These are phyloP conservation scores for Penicillium psychrosexuale DNA, from an alignment of 2,329 filamentous ascomycete species.

Conservation along the genomic window DNA sequence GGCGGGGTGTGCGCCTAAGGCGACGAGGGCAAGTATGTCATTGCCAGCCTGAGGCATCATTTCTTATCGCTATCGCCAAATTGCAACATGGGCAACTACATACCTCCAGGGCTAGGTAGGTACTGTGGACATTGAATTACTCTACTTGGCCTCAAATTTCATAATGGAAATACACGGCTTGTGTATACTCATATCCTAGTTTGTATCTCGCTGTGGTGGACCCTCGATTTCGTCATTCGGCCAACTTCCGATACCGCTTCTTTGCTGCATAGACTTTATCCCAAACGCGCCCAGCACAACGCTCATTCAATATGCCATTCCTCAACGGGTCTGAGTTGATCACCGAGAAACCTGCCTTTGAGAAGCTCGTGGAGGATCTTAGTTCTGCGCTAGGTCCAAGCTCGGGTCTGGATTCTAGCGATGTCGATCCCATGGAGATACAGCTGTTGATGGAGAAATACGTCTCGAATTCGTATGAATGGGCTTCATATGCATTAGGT, in stretches of 20 bases:
- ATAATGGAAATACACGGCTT: not conserved
- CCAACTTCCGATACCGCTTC: constrained; percentile 5
- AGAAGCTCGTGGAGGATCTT: constrained; percentile 69
- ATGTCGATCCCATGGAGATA: constrained; percentile 72
- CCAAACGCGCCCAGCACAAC: not conserved
- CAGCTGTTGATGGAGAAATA: constrained; percentile 72
- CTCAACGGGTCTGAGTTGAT: constrained; percentile 21
- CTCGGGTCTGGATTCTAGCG: constrained; percentile 76
- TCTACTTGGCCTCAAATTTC: not conserved
- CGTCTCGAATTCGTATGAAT: constrained; percentile 64
- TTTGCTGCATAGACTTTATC: not conserved
- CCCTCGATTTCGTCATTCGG: not conserved
- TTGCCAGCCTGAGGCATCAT: constrained; percentile 8
- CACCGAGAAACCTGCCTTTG: constrained; percentile 49
- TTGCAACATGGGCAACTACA: constrained; percentile 11
- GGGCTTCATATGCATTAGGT: constrained; percentile 71
- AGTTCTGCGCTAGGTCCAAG: constrained; percentile 72
- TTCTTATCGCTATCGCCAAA: constrained; percentile 16
- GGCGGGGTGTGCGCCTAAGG: constrained; percentile 28
- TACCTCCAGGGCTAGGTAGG: not conserved
- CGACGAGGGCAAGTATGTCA: constrained; percentile 22
- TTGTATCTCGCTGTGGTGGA: not conserved
- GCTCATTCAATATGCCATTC: constrained; percentile 32
- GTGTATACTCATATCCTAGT: not conserved
- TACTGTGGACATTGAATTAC: not conserved